A percentile compares a stretch with the other conserved stretches of the same genome.
These are phyloP conservation scores for Rhizopus microsporus DNA, from an alignment of 371 early-diverging fungal species.

Conservation along the genomic window DNA sequence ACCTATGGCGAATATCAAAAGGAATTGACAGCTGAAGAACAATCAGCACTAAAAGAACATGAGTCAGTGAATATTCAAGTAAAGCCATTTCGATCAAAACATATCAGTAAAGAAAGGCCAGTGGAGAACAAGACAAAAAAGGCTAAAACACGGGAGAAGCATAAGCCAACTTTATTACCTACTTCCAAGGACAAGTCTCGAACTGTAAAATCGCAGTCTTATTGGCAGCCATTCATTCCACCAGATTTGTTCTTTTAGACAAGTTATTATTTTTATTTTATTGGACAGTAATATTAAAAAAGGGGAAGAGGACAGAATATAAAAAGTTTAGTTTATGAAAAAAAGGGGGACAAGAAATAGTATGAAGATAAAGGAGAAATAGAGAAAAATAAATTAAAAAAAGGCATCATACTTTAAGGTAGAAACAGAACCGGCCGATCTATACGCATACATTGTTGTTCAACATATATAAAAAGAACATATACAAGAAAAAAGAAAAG, in stretches of 20 bases:
- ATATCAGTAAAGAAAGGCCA: constrained; percentile 3
- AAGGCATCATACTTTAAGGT: background rate
- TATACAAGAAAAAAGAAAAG: constrained; percentile 4
- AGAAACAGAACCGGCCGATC: constrained; percentile 34
- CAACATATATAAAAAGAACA: constrained; percentile 10
- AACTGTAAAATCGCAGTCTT: no score
- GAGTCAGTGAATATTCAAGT: constrained; percentile 16
- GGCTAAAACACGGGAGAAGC: background rate
- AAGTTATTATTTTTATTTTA: background rate
- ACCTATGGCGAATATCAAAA: constrained; percentile 34
- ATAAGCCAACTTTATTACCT: background rate
- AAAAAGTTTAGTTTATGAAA: background rate
- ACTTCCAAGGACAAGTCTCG: no score
- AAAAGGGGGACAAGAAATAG: constrained; percentile 3
- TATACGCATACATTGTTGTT: background rate
- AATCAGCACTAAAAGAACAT: constrained; percentile 21
- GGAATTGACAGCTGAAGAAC: constrained; percentile 34
- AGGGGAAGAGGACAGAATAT: background rate
- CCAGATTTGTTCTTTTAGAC: constrained; percentile 39
- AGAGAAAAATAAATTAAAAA: constrained; percentile 9
- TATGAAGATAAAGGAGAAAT: background rate
- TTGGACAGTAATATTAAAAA: constrained; percentile 7
- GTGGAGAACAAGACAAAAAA: background rate
- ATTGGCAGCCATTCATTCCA: constrained; percentile 25
- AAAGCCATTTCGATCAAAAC: background rate